A percentile compares a stretch with the other conserved stretches of the same genome.
Evolutionary conservation across 495 filamentous ascomycete genomes (phyloP).

Genomic region (Penicillium samsonianum): DNA sequence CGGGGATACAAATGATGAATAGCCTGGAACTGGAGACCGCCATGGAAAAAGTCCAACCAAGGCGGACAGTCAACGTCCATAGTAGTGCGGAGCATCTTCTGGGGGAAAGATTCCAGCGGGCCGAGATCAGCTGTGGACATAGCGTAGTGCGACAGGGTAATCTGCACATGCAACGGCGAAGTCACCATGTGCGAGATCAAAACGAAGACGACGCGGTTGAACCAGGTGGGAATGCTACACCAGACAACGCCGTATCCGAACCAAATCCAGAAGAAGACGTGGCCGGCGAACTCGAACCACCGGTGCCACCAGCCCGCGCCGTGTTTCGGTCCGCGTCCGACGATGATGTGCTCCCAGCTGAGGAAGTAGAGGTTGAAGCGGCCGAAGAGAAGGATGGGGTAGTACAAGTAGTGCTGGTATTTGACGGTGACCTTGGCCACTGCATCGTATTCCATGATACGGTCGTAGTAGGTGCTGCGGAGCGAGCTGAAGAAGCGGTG

Average conservation of each 20-base stretch:
- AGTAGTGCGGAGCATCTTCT: constrained; percentile 89
- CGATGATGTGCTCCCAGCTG: constrained; percentile 72
- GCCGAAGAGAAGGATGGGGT: constrained; percentile 73
- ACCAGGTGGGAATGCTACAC: constrained; percentile 62
- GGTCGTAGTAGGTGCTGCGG: constrained; percentile 79
- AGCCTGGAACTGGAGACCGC: constrained; percentile 87
- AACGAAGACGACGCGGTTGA: constrained; percentile 67
- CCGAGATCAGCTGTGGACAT: constrained; percentile 89
- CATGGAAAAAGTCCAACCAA: constrained; percentile 91
- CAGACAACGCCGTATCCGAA: constrained; percentile 81
- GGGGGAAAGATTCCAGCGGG: constrained; percentile 77
- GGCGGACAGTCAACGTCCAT: constrained; percentile 91
- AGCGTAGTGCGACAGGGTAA: constrained; percentile 89
- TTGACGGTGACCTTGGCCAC: constrained; percentile 64
- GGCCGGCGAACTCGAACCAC: constrained; percentile 73
- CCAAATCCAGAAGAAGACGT: constrained; percentile 85
- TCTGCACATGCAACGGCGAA: constrained; percentile 82
- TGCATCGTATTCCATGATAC: constrained; percentile 74
- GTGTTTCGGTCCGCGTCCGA: constrained; percentile 68
- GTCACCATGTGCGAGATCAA: constrained; percentile 81
- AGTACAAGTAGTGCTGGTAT: constrained; percentile 78
- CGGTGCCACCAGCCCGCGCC: constrained; percentile 82
- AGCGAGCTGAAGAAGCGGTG: constrained; percentile 73
- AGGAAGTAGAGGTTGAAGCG: constrained; percentile 82
- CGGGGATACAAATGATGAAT: constrained; percentile 86